Conservation (phyloP, 2,329 filamentous ascomycete genomes). For the Aspergillus tamarii region DNA sequence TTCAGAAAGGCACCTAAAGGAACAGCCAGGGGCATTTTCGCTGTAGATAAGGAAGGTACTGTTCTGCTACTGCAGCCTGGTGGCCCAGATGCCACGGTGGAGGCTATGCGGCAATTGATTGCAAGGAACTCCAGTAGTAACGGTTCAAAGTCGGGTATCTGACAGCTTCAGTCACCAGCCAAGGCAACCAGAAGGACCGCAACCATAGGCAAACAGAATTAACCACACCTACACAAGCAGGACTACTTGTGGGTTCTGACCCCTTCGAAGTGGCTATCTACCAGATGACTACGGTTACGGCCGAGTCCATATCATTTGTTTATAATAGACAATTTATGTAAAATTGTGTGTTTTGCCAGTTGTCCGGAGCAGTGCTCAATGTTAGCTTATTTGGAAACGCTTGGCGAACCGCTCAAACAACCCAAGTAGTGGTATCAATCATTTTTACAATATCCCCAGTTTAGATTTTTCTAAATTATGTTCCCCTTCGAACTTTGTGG, state of each 20-base stretch:
- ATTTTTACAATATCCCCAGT: background rate
- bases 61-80: slow-evolving; percentile 75
- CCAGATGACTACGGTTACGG: background rate
- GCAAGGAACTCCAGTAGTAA: slow-evolving; percentile 36
- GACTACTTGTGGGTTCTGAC: background rate
- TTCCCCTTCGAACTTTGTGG: background rate
- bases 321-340: background rate
- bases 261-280: background rate
- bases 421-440: background rate
- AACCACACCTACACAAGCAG: background rate
- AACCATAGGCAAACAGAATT: background rate
- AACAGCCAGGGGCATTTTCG: slow-evolving; percentile 85
- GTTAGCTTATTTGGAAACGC: background rate
- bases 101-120: slow-evolving; percentile 74
- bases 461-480: background rate
- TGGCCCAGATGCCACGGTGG: slow-evolving; percentile 75
- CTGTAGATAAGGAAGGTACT: slow-evolving; percentile 79
- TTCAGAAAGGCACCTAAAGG: slow-evolving; percentile 82
- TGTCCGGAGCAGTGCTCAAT: background rate
- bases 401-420: background rate
- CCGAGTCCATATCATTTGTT: background rate
- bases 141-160: background rate
- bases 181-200: background rate
- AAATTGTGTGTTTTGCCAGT: background rate
- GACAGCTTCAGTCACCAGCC: background rate